Evolutionary conservation across 2,329 filamentous ascomycete genomes (phyloP).

Genomic region (Aureobasidium sp.): DNA sequence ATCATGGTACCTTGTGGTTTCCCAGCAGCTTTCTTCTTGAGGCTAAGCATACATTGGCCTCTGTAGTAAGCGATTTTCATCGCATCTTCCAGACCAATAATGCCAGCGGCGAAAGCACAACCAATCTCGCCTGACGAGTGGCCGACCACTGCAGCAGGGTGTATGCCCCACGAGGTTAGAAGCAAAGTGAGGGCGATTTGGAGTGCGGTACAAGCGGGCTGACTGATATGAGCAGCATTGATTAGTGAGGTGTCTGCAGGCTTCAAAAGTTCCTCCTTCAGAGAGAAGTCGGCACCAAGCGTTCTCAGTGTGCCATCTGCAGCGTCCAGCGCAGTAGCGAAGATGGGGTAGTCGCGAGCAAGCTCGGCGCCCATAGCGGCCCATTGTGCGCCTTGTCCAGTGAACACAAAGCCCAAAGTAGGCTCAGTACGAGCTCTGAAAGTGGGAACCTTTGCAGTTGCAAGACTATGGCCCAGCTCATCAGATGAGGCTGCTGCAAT

Average conservation of each 20-base stretch:
- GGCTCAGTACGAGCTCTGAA: neutral
- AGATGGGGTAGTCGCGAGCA: constrained; percentile 1
- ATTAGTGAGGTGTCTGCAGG: neutral
- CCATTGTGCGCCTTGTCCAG: constrained; percentile 29
- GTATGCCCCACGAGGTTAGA: constrained; percentile 22
- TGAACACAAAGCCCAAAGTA: constrained; percentile 21
- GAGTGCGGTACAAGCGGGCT: constrained; percentile 46
- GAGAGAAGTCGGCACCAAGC: neutral
- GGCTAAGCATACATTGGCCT: constrained; percentile 13
- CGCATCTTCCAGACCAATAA: constrained; percentile 13
- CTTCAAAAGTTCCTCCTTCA: neutral
- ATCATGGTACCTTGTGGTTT: constrained; percentile 22
- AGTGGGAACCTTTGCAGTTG: neutral
- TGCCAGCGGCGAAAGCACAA: constrained; percentile 22
- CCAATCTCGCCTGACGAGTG: constrained; percentile 27
- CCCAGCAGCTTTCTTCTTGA: neutral
- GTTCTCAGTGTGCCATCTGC: neutral
- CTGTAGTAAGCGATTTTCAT: constrained; percentile 18
- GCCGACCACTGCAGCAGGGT: constrained; percentile 20
- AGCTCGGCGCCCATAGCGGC: constrained; percentile 19
- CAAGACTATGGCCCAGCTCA: neutral
- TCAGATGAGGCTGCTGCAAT: neutral
- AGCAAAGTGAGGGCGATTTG: constrained; percentile 42
- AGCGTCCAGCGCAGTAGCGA: neutral
- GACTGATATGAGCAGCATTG: constrained; percentile 17